Conservation (phyloP, 2,329 filamentous ascomycete species). For the Trichoderma breve region DNA sequence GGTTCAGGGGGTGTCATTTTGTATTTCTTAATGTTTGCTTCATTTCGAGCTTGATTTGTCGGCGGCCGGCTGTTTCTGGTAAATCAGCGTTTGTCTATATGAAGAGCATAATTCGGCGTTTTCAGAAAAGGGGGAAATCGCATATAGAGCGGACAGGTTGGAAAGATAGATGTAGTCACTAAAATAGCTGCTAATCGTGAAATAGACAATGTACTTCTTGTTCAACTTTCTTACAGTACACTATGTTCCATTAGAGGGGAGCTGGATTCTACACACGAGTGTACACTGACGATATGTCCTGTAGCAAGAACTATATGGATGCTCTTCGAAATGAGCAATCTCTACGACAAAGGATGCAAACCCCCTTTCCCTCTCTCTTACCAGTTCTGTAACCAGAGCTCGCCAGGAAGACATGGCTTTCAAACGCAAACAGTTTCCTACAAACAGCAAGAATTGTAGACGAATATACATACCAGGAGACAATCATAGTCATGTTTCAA, state of each 20-base stretch:
- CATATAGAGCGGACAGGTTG: neutral
- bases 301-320: neutral
- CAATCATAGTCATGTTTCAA: neutral
- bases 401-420: neutral
- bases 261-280: neutral
- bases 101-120: constrained; percentile 4
- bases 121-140: neutral
- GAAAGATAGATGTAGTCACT: neutral
- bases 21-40: neutral
- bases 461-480: neutral
- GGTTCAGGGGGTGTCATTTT: neutral
- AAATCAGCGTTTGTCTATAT: neutral
- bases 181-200: neutral
- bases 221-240: neutral
- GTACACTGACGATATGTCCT: neutral
- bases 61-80: neutral
- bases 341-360: neutral
- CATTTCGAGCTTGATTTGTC: neutral
- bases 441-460: neutral
- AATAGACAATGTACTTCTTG: neutral
- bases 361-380: neutral
- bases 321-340: neutral
- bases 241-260: neutral
- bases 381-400: neutral
- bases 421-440: neutral